Evolutionary conservation across 2,329 filamentous ascomycete species (phyloP).

Genomic region (Sclerotinia sclerotiorum): DNA sequence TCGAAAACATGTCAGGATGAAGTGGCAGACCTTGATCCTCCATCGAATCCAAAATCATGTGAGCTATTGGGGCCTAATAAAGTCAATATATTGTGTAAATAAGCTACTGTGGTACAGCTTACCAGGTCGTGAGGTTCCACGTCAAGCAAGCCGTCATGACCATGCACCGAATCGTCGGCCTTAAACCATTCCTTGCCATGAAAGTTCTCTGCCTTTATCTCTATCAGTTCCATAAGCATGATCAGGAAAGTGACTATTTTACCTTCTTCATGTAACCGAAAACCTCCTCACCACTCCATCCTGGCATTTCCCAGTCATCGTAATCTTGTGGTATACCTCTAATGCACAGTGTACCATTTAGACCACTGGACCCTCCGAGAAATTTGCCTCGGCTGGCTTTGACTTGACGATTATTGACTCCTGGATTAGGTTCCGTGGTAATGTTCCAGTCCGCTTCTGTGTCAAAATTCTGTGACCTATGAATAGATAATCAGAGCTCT

Average conservation of each 20-base stretch:
- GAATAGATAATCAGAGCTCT: background rate
- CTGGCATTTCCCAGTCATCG: conserved; percentile 56
- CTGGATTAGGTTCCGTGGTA: conserved; percentile 43
- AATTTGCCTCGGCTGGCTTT: conserved; percentile 52
- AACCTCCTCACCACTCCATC: conserved; percentile 58
- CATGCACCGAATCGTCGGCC: conserved; percentile 49
- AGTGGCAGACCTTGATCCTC: conserved; percentile 54
- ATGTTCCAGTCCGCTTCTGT: conserved; percentile 54
- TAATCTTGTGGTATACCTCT: conserved; percentile 50
- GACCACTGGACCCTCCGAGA: conserved; percentile 50
- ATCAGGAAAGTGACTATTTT: background rate
- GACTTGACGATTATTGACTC: conserved; percentile 46
- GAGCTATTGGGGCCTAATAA: conserved; percentile 50
- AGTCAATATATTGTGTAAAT: background rate
- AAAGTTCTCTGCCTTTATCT: conserved; percentile 53
- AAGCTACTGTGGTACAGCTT: background rate
- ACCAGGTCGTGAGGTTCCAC: conserved; percentile 58
- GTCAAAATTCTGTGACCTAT: conserved; percentile 49
- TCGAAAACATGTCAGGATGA: conserved; percentile 60
- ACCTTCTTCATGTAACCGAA: conserved; percentile 58
- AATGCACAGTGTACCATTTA: conserved; percentile 52
- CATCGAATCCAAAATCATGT: conserved; percentile 55
- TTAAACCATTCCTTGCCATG: conserved; percentile 58
- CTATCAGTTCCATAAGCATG: background rate
- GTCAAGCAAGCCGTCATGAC: conserved; percentile 52